phyloP scores from a whole-genome alignment of 495 filamentous ascomycete genomes.

The Neurospora tetrasperma region DNA sequence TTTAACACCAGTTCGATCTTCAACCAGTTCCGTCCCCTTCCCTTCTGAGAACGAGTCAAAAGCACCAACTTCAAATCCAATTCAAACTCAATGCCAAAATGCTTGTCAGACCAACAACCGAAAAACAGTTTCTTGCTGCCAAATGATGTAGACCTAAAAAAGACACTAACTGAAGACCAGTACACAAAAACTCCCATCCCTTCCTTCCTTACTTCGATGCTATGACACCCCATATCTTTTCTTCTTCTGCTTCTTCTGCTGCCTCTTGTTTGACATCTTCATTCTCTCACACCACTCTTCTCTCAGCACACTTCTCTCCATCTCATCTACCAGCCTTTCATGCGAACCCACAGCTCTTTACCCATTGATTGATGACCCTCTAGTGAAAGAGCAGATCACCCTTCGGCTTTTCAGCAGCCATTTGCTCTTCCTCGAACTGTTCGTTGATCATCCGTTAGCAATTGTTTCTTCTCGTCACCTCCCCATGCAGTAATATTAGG shows the following conservation, averaged over 20 bases:
- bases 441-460: constrained; percentile 10
- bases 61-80: background rate
- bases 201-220: background rate
- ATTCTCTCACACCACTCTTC: background rate
- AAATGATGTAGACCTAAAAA: background rate
- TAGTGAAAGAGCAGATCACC: background rate
- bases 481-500: background rate
- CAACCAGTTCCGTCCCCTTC: background rate
- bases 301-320: background rate
- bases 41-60: no score
- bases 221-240: background rate
- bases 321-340: background rate
- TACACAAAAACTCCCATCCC: background rate
- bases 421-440: constrained; percentile 34
- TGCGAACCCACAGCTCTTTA: background rate
- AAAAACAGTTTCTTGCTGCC: background rate
- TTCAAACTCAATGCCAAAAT: background rate
- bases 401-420: constrained; percentile 18
- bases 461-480: background rate
- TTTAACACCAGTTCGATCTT: background rate
- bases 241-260: background rate
- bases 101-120: background rate
- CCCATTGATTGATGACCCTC: background rate
- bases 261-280: constrained; percentile 3
- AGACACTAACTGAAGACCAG: background rate